A percentile compares a stretch with the other conserved stretches of the same genome.
phyloP scores from a whole-genome alignment of 2,329 filamentous ascomycete genomes.

The Venturia carpophila region DNA sequence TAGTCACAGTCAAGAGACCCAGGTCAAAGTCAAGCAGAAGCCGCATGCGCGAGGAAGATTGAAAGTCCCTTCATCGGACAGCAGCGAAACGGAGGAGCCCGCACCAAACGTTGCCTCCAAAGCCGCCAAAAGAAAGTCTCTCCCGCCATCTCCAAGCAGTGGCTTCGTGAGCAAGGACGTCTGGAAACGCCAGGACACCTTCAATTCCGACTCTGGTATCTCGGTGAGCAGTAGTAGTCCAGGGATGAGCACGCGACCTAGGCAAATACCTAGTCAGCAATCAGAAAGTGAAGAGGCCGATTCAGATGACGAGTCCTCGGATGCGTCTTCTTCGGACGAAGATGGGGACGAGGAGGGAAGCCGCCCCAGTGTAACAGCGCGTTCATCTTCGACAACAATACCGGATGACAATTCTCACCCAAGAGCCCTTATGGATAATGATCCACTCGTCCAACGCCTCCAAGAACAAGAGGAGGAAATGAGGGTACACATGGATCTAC shows the following conservation, averaged over 20 bases:
- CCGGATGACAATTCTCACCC: not conserved
- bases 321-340: conserved; percentile 6
- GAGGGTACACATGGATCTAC: conserved; percentile 28
- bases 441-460: conserved; percentile 22
- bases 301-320: conserved; percentile 13
- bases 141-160: not conserved
- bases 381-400: conserved; percentile 1
- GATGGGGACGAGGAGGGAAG: conserved; percentile 18
- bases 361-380: not conserved
- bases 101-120: not conserved
- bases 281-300: not conserved
- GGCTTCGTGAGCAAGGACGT: not conserved
- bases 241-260: conserved; percentile 21
- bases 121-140: not conserved
- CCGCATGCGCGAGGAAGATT: not conserved
- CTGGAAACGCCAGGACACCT: conserved; percentile 17
- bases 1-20: not conserved
- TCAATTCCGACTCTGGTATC: conserved; percentile 25
- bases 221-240: conserved; percentile 31
- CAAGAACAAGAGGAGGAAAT: conserved; percentile 29
- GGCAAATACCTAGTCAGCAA: not conserved
- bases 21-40: not conserved
- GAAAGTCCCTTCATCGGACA: not conserved
- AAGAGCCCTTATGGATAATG: conserved; percentile 13
- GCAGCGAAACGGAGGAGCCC: not conserved